Conservation (phyloP, 2,329 filamentous ascomycete species). For the Aspergillus hiratsukae region DNA sequence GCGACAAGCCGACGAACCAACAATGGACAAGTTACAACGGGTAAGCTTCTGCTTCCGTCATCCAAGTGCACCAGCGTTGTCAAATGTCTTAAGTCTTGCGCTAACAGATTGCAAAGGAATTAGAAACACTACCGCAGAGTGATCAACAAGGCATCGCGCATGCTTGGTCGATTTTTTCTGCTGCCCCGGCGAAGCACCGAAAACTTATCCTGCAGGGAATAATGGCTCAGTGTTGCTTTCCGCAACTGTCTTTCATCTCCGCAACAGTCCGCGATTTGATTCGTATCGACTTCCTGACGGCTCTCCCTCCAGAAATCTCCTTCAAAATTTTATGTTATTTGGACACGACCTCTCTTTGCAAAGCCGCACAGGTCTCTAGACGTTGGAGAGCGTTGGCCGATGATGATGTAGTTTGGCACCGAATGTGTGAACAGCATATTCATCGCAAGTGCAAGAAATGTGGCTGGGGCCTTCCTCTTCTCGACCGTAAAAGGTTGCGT, state of each 20-base stretch:
- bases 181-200: slow-evolving; percentile 86
- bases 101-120: slow-evolving; percentile 53
- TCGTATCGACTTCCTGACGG: slow-evolving; percentile 92
- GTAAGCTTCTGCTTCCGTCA: slow-evolving; percentile 47
- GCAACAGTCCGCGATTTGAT: slow-evolving; percentile 89
- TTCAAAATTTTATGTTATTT: slow-evolving; percentile 91
- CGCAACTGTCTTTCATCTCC: slow-evolving; percentile 89
- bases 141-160: slow-evolving; percentile 96
- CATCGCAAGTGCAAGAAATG: slow-evolving; percentile 91
- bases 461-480: slow-evolving; percentile 84
- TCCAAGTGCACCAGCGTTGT: neutral
- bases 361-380: slow-evolving; percentile 88
- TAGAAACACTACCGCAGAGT: slow-evolving; percentile 72
- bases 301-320: slow-evolving; percentile 82
- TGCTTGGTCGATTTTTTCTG: slow-evolving; percentile 96
- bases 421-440: slow-evolving; percentile 97
- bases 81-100: neutral
- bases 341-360: slow-evolving; percentile 90
- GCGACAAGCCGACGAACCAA: slow-evolving; percentile 85
- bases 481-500: slow-evolving; percentile 82
- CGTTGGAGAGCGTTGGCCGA: slow-evolving; percentile 88
- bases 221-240: slow-evolving; percentile 94
- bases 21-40: slow-evolving; percentile 91
- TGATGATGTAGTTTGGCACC: slow-evolving; percentile 95
- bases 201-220: slow-evolving; percentile 96